phyloP scores from a whole-genome alignment of 768 basidiomycete species.

The Sarcomyxa edulis region DNA sequence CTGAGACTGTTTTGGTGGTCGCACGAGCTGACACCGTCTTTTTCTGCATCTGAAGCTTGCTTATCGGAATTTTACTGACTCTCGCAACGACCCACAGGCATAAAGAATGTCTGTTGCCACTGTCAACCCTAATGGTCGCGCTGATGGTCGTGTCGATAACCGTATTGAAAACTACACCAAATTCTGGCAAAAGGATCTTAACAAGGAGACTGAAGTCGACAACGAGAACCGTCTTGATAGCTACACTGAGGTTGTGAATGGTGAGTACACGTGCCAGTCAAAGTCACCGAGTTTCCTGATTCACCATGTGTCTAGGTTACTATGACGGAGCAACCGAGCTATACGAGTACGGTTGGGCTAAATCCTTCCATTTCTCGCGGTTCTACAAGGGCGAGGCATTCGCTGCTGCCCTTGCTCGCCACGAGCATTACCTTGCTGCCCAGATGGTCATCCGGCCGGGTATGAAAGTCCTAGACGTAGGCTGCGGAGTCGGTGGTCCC shows the following conservation, averaged over 20 bases:
- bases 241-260: slow-evolving; percentile 94
- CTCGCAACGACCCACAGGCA: too few relatives aligned
- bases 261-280: slow-evolving; percentile 31
- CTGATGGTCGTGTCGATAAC: slow-evolving; percentile 57
- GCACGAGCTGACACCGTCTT: too few relatives aligned
- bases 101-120: background rate
- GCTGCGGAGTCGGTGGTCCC: slow-evolving; percentile 97
- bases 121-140: slow-evolving; percentile 7
- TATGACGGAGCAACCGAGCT: slow-evolving; percentile 95
- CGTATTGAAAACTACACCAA: slow-evolving; percentile 84
- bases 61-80: too few relatives aligned
- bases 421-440: slow-evolving; percentile 94
- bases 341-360: slow-evolving; percentile 92
- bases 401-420: slow-evolving; percentile 74
- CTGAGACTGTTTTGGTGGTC: too few relatives aligned
- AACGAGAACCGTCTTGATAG: slow-evolving; percentile 70
- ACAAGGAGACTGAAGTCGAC: slow-evolving; percentile 59
- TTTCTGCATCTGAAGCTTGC: too few relatives aligned
- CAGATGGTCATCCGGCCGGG: slow-evolving; percentile 82
- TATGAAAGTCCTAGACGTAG: slow-evolving; percentile 97
- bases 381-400: slow-evolving; percentile 91
- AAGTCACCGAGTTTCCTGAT: background rate
- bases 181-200: slow-evolving; percentile 77
- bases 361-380: slow-evolving; percentile 94
- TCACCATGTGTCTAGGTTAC: slow-evolving; percentile 53